These are phyloP conservation scores for Penicillium concentricum DNA, from an alignment of 2,329 filamentous ascomycete genomes.

Conservation along the genomic window DNA sequence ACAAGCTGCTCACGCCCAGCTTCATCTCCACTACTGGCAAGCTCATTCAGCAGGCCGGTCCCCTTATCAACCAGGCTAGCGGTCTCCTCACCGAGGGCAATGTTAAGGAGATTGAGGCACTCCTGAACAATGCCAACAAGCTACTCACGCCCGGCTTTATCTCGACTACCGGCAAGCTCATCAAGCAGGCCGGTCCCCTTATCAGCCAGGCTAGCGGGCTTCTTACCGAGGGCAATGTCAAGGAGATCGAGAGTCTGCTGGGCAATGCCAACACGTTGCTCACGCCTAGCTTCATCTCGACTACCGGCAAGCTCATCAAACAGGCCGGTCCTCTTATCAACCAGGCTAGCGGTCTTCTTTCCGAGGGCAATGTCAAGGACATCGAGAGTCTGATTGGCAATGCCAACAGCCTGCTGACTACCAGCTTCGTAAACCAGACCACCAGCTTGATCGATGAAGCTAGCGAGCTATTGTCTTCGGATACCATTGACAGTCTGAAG, in stretches of 20 bases:
- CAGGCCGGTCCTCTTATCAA: conserved; percentile 14
- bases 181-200: conserved; percentile 14
- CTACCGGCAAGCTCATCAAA: conserved; percentile 16
- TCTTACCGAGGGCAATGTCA: conserved; percentile 54
- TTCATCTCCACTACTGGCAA: conserved; percentile 14
- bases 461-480: conserved; percentile 13
- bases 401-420: conserved; percentile 14
- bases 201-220: neutral
- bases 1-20: conserved; percentile 11
- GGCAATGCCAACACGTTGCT: conserved; percentile 14
- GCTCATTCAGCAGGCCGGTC: conserved; percentile 14
- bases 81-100: conserved; percentile 51
- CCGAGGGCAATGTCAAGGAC: conserved; percentile 65
- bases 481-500: conserved; percentile 21
- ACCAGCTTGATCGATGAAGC: conserved; percentile 15
- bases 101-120: conserved; percentile 71
- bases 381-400: conserved; percentile 55
- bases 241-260: conserved; percentile 60
- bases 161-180: conserved; percentile 11
- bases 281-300: conserved; percentile 8
- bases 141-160: conserved; percentile 13
- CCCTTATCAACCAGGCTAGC: conserved; percentile 11
- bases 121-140: too few species aligned
- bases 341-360: conserved; percentile 5
- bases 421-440: conserved; percentile 15